Percentiles rank a stretch among this genome's conserved stretches.
Conservation (phyloP, 495 filamentous ascomycete genomes). For the Neurospora sp. region DNA sequence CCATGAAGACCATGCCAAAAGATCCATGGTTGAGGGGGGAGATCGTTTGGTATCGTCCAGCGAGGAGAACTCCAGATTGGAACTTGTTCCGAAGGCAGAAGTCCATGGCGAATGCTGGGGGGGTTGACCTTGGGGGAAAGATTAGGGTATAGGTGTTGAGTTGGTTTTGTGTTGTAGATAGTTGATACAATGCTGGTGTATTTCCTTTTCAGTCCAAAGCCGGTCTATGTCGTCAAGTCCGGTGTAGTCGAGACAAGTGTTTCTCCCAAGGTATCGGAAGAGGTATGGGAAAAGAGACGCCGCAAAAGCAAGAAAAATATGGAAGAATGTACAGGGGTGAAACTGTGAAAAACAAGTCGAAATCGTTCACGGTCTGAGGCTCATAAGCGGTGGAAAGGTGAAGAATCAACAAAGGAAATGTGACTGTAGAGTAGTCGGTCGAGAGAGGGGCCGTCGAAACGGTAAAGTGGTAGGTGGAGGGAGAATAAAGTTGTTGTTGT, state of each 20-base stretch:
- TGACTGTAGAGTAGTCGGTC: slow-evolving; percentile 28
- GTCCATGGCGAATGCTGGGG: slow-evolving; percentile 50
- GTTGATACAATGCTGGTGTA: slow-evolving; percentile 22
- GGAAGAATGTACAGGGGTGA: slow-evolving; percentile 36
- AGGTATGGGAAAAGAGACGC: slow-evolving; percentile 9
- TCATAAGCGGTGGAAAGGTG: slow-evolving; percentile 53
- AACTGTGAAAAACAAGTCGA: slow-evolving; percentile 41
- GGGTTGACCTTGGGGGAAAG: slow-evolving; percentile 11
- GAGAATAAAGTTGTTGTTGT: slow-evolving; percentile 46
- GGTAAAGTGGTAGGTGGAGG: slow-evolving; percentile 30
- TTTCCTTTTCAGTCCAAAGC: slow-evolving; percentile 23
- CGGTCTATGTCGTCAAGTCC: slow-evolving; percentile 29
- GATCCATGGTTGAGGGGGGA: slow-evolving; percentile 96
- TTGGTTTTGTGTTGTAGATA: slow-evolving; percentile 11
- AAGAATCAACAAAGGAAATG: slow-evolving; percentile 45
- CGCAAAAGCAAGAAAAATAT: slow-evolving; percentile 10
- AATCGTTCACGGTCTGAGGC: slow-evolving; percentile 50
- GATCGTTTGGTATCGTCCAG: slow-evolving; percentile 80
- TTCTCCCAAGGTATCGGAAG: not conserved
- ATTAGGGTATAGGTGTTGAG: slow-evolving; percentile 18
- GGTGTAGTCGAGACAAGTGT: slow-evolving; percentile 19
- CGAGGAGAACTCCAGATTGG: slow-evolving; percentile 59
- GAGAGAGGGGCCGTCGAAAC: slow-evolving; percentile 37
- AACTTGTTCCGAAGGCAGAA: slow-evolving; percentile 63
- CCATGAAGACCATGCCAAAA: slow-evolving; percentile 95